A percentile compares a stretch with the other conserved stretches of the same genome.
Conservation (phyloP, 2,329 filamentous ascomycete genomes). For the Colletotrichum sp. region DNA sequence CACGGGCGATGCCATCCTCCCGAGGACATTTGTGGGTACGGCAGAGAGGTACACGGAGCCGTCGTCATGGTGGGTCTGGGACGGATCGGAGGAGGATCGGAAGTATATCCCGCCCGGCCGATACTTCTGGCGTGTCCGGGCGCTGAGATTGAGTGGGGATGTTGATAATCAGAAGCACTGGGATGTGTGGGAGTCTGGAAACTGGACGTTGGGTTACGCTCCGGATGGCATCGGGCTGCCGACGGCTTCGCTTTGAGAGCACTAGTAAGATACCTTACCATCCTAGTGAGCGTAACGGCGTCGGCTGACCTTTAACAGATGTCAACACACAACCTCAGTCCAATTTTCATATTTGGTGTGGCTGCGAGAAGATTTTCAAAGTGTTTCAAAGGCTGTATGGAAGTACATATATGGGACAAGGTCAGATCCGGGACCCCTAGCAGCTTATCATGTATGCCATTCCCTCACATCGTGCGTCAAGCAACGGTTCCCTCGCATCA, state of each 20-base stretch:
- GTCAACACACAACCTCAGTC: not conserved
- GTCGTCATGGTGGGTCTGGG: not conserved
- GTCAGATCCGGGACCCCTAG: not conserved
- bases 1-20: not conserved
- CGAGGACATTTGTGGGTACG: not conserved
- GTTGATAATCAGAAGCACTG: not conserved
- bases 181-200: not conserved
- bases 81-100: not conserved
- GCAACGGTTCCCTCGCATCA: not conserved
- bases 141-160: not conserved
- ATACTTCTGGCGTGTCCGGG: not conserved
- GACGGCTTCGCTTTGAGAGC: not conserved
- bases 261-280: not conserved
- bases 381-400: not conserved
- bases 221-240: not conserved
- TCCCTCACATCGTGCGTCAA: not conserved
- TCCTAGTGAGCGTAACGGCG: not conserved
- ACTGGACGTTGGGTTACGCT: not conserved
- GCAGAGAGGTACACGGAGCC: not conserved
- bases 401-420: not conserved
- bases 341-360: not conserved
- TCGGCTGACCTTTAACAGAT: not conserved
- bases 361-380: not conserved
- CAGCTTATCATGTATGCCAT: not conserved
- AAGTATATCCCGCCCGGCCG: not conserved